These are phyloP conservation scores for Epicoccum sorghinum DNA, from an alignment of 2,329 filamentous ascomycete species.

Conservation along the genomic window DNA sequence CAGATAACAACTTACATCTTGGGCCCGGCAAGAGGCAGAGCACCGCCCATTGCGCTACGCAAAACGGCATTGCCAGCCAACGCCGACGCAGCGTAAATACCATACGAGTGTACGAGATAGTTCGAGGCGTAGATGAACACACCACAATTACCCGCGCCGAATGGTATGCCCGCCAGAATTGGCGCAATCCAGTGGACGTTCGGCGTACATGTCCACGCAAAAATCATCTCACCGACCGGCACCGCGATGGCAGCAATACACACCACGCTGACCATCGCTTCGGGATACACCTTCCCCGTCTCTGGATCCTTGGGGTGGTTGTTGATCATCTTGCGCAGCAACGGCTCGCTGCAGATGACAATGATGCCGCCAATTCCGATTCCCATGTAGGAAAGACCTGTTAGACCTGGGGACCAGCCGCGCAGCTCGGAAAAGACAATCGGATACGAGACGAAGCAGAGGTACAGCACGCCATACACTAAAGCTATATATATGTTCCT, in stretches of 20 bases:
- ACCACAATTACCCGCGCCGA: constrained; percentile 76
- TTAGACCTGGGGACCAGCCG: constrained; percentile 75
- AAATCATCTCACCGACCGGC: constrained; percentile 81
- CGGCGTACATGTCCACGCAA: constrained; percentile 75
- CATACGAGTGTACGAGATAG: constrained; percentile 79
- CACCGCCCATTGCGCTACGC: constrained; percentile 75
- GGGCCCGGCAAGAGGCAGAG: constrained; percentile 75
- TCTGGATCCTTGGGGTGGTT: constrained; percentile 73
- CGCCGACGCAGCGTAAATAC: constrained; percentile 81
- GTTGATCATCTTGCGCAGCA: constrained; percentile 80
- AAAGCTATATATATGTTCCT: constrained; percentile 71
- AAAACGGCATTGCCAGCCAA: constrained; percentile 80
- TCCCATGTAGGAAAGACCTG: constrained; percentile 79
- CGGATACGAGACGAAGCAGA: constrained; percentile 90
- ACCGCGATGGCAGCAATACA: constrained; percentile 77
- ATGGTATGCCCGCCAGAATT: constrained; percentile 78
- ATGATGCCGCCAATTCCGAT: constrained; percentile 64
- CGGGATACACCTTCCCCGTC: constrained; percentile 75
- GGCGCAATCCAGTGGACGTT: constrained; percentile 83
- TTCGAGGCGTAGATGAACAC: constrained; percentile 84
- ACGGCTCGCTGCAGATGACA: constrained; percentile 63
- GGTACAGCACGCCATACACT: constrained; percentile 84
- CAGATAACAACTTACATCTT: constrained; percentile 55
- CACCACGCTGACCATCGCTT: constrained; percentile 81
- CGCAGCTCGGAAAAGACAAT: constrained; percentile 78